Conservation (phyloP, 345 rosid genomes). For the Salix caprea region DNA sequence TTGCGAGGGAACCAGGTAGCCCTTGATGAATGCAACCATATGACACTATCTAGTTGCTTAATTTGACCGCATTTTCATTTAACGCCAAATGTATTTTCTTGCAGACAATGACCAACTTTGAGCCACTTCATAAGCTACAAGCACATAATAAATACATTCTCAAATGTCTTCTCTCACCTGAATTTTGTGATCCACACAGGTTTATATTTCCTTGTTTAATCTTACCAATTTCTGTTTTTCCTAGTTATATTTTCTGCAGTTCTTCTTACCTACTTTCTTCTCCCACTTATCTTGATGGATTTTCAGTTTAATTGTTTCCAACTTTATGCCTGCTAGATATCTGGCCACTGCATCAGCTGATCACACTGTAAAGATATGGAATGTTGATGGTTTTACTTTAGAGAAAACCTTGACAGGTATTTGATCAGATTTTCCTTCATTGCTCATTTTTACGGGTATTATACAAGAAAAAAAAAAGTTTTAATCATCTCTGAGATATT, state of each 20-base stretch:
- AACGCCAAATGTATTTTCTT: neutral
- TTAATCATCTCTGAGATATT: neutral
- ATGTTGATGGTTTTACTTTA: constrained; percentile 85
- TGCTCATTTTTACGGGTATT: neutral
- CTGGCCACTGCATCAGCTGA: constrained; percentile 96
- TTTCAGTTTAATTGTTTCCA: constrained; percentile 1
- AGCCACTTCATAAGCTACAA: constrained; percentile 94
- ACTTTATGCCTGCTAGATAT: constrained; percentile 46
- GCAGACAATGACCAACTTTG: constrained; percentile 90
- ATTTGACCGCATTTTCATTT: constrained; percentile 4
- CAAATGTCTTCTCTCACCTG: constrained; percentile 90
- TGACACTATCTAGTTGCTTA: neutral
- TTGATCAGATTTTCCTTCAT: neutral
- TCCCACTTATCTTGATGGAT: neutral
- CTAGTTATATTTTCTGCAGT: neutral
- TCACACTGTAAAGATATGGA: constrained; percentile 93
- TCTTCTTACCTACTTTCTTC: neutral
- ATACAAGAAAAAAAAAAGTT: neutral
- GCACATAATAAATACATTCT: constrained; percentile 86
- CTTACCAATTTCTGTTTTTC: neutral
- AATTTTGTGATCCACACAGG: constrained; percentile 78
- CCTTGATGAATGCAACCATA: constrained; percentile 4
- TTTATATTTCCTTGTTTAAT: constrained; percentile 17
- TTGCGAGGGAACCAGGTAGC: constrained; percentile 71
- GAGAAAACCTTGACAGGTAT: constrained; percentile 78